Evolutionary conservation across 2,329 filamentous ascomycete species (phyloP), one percentile per base, ranked within the genome.

Genomic region (Botrytis sinoallii): DNA sequence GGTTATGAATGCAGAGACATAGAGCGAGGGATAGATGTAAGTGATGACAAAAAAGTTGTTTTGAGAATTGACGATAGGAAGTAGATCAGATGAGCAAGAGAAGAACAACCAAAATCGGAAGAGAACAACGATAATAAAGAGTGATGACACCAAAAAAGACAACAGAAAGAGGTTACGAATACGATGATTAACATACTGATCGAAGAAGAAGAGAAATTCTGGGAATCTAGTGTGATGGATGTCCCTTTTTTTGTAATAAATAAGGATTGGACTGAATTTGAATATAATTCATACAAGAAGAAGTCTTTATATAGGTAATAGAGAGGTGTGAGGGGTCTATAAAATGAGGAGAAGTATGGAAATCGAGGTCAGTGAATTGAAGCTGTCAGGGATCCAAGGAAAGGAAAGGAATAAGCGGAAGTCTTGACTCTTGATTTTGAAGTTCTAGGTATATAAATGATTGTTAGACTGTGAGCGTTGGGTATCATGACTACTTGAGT

Each of bases 181-280:
- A 32, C 4, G 18, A 60, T 35, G 2, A 25, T 35, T 22, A 9
- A 18, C 18, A 20, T 2, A 35, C 16, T 35, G 4, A 0, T 12
- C 3, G 29, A 5, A 35, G 20, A 35, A 35, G 0, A 10, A 60
- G 57, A 22, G 2, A 12, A 22, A 22, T 3, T 3, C 4, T 60
- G 4, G 35, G 4, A 22, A 35, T 35, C 4, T 35, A 22, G 8
- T 35, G 2, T 22, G 57, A 12, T 59, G 8, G 16, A 35, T 22
- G 22, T 10, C 9, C 16, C 18, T 29, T 4, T 4, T 5, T 3
- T n/a, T 4, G 4, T n/a, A n/a, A 5, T n/a, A n/a, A 0, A 52
- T 2, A 3, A 3, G 4, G 25, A 5, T 52, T n/a, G 48, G 6
- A n/a, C 9, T 52, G 9, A 5, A 12, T 12, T 12, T 29, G 52